Evolutionary conservation across 1,139 yeast genomes (phyloP), one percentile per base, ranked within the genome.

Genomic region (Zygoascus sp.): DNA sequence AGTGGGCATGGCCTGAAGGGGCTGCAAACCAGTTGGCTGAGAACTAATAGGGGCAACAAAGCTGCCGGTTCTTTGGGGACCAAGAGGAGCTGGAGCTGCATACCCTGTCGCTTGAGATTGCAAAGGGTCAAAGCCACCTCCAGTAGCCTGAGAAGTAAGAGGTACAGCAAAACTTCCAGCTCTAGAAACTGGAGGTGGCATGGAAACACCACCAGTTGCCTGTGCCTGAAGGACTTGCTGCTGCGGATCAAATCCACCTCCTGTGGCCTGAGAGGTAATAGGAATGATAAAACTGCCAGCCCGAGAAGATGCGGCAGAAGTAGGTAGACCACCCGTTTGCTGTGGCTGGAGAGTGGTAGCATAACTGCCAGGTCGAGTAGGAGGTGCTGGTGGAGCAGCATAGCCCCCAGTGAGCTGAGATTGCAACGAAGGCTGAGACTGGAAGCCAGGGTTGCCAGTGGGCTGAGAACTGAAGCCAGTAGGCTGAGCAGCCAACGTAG

Each of bases 1-100:
- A 0, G 94, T 75, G 7, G 70, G 74, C 62, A 69, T 75, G 25
- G 76, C 60, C 47, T 58, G 59, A 21, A 72, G 56, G 2, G 66
- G 63, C 11, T 38, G 36, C 20, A 53, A 53, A 27, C 64, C 62
- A 23, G 67, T 62, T 16, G 66, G 50, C 50, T 63, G 64, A 30
- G 66, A 54, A 19, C 40, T 44, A 13, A 59, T 45, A 2, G 61
- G 61, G 23, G 46, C 43, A 39, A 58, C 60, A 62, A 20, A 58
- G 39, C 65, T 64, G 5, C 72, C 73, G 16, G 75, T 69, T 19
- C 63, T 61, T 53, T 71, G 75, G 1, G 69, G 51, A 16, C 57
- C 57, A 27, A 58, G 53, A 17, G 55, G 32, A 55, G 60, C 7
- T 42, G 52, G 52, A 39, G 54, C 56, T 50, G 61, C 58, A 21